These are phyloP conservation scores for Hanseniaspora hatyaiensis DNA, from an alignment of 805 yeast genomes.

Conservation along the genomic window DNA sequence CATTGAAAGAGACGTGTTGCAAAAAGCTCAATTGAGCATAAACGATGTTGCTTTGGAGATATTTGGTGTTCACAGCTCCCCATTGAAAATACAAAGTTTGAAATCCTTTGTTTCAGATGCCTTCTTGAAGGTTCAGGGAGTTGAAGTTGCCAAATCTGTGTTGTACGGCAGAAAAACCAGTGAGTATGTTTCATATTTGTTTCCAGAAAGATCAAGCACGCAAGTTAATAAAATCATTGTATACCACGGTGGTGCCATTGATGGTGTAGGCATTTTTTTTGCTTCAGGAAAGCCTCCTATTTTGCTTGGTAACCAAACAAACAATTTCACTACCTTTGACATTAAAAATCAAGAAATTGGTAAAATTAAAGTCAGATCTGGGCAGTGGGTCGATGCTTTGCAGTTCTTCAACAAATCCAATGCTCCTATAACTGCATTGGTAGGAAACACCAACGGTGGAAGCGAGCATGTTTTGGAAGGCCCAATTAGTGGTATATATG, in stretches of 20 bases:
- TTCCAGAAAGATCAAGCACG: conserved; percentile 18
- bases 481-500: conserved; percentile 58
- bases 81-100: conserved; percentile 17
- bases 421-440: conserved; percentile 44
- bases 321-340: conserved; percentile 43
- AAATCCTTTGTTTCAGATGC: conserved; percentile 5
- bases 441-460: conserved; percentile 64
- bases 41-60: conserved; percentile 10
- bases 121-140: conserved; percentile 25
- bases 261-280: conserved; percentile 56
- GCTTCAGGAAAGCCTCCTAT: conserved; percentile 21
- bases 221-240: conserved; percentile 46
- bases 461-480: conserved; percentile 46
- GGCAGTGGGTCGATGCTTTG: conserved; percentile 83
- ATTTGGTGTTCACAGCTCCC: conserved; percentile 14
- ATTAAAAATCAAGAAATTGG: conserved; percentile 50
- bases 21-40: not conserved
- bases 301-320: conserved; percentile 43
- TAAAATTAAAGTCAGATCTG: conserved; percentile 56
- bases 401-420: conserved; percentile 49
- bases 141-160: conserved; percentile 28
- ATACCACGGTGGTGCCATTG: conserved; percentile 66
- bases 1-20: conserved; percentile 17
- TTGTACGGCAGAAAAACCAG: conserved; percentile 26
- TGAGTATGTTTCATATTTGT: conserved; percentile 27